These are phyloP conservation scores for Knufia petricola DNA, from an alignment of 2,329 filamentous ascomycete species.

Conservation along the genomic window DNA sequence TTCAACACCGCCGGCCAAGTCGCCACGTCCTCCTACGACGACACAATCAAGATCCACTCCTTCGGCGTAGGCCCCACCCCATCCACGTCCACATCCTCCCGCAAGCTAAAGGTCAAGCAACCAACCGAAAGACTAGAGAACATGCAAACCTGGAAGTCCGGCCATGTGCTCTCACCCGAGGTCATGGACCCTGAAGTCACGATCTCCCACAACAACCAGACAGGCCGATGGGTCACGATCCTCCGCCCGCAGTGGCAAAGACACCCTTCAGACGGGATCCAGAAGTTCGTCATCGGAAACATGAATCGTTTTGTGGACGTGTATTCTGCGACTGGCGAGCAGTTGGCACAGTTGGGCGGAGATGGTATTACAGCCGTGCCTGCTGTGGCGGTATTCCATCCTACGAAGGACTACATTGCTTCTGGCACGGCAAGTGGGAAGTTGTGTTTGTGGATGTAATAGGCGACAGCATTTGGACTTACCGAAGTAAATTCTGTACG, in stretches of 20 bases:
- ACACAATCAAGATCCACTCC: conserved; percentile 87
- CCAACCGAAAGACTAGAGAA: conserved; percentile 35
- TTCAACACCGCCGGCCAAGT: conserved; percentile 80
- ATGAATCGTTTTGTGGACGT: conserved; percentile 98
- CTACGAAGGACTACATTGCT: conserved; percentile 79
- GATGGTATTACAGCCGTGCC: conserved; percentile 88
- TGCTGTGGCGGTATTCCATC: conserved; percentile 84
- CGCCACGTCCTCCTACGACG: conserved; percentile 88
- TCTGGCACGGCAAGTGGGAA: conserved; percentile 89
- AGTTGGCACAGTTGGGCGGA: conserved; percentile 80
- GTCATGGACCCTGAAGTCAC: conserved; percentile 60
- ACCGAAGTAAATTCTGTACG: no score
- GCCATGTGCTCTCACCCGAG: conserved; percentile 47
- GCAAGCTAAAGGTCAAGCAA: conserved; percentile 5
- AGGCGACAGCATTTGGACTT: no score
- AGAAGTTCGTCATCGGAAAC: conserved; percentile 87
- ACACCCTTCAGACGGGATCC: conserved; percentile 64
- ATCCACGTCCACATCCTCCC: not conserved
- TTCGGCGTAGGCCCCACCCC: conserved; percentile 44
- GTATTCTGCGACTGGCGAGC: conserved; percentile 70
- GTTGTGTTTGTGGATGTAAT: conserved; percentile 76
- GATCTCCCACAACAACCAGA: conserved; percentile 82
- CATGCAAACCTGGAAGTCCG: conserved; percentile 49
- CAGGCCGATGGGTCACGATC: conserved; percentile 31
- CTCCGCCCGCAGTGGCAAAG: conserved; percentile 84